A percentile compares a stretch with the other conserved stretches of the same genome.
Conservation (phyloP, 108 stramenopile species). For the Cylindrotheca closterium region DNA sequence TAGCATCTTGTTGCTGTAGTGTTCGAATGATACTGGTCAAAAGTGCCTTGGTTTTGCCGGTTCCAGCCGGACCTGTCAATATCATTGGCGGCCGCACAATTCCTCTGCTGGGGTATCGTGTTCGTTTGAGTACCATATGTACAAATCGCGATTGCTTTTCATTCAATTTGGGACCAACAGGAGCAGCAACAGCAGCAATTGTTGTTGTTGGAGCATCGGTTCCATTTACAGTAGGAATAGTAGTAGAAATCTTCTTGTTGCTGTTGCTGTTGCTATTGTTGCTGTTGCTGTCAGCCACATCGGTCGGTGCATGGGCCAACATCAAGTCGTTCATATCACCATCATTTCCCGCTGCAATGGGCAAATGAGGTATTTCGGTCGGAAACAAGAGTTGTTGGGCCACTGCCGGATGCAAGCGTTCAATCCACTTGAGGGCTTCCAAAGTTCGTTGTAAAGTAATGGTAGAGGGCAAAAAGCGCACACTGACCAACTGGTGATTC, state of each 20-base stretch:
- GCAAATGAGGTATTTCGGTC: conserved; percentile 28
- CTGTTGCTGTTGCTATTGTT: background rate
- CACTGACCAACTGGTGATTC: background rate
- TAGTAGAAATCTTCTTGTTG: conserved; percentile 2
- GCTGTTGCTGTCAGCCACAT: too few relatives aligned
- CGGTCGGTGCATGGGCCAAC: background rate
- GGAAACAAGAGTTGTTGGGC: conserved; percentile 47
- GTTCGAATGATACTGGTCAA: conserved; percentile 43
- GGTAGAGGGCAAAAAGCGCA: conserved; percentile 49
- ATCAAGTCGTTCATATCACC: background rate
- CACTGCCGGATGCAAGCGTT: conserved; percentile 20
- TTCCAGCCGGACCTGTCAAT: conserved; percentile 73
- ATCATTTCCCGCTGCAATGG: background rate
- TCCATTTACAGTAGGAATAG: background rate
- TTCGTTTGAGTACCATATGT: conserved; percentile 51
- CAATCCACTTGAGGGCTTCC: conserved; percentile 59
- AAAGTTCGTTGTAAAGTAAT: conserved; percentile 25
- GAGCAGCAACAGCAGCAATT: background rate
- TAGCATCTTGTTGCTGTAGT: conserved; percentile 16
- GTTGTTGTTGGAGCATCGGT: conserved; percentile 3
- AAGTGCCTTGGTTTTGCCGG: conserved; percentile 64
- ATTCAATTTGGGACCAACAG: background rate
- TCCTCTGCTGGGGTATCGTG: conserved; percentile 42
- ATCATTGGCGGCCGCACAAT: conserved; percentile 56
- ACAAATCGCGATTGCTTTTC: conserved; percentile 36